A percentile compares a stretch with the other conserved stretches of the same genome.
These are phyloP conservation scores for Phytophthora ramorum DNA, from an alignment of 352 stramenopile genomes.

Conservation along the genomic window DNA sequence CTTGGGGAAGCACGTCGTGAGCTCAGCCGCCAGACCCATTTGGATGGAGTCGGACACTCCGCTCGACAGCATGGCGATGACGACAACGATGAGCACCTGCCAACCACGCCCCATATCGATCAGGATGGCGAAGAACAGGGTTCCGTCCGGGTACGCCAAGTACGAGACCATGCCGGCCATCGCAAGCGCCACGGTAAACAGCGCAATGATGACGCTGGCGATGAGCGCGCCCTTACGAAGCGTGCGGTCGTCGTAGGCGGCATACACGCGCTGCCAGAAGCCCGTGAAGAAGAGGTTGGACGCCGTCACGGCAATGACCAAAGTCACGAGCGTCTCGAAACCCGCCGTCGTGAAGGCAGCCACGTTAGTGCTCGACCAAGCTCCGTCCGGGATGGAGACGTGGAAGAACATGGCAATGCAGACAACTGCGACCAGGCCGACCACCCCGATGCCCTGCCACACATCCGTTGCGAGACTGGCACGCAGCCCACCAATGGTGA, in stretches of 20 bases:
- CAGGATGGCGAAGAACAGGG: constrained; percentile 70
- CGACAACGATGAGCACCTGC: constrained; percentile 64
- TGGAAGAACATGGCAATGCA: constrained; percentile 60
- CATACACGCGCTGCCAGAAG: constrained; percentile 75
- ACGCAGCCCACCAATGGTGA: constrained; percentile 63
- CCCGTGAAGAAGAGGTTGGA: constrained; percentile 78
- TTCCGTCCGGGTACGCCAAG: constrained; percentile 54
- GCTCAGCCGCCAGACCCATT: constrained; percentile 75
- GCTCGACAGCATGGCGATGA: constrained; percentile 65
- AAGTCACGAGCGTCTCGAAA: constrained; percentile 72
- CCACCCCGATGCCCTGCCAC: constrained; percentile 67
- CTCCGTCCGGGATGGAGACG: constrained; percentile 50
- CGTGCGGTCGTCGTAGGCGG: constrained; percentile 53
- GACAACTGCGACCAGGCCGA: constrained; percentile 56
- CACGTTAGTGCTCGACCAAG: constrained; percentile 53
- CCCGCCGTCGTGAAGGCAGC: constrained; percentile 57
- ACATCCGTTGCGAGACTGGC: constrained; percentile 71
- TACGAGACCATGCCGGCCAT: constrained; percentile 66
- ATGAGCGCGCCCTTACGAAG: constrained; percentile 44
- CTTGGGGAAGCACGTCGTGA: constrained; percentile 66
- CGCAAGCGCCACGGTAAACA: constrained; percentile 70
- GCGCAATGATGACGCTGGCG: constrained; percentile 51
- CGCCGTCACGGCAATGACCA: constrained; percentile 60
- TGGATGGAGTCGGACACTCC: constrained; percentile 69
- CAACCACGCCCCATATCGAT: constrained; percentile 66